Conservation (phyloP, 768 basidiomycete species). For the Phlebiopsis flavidoalba region DNA sequence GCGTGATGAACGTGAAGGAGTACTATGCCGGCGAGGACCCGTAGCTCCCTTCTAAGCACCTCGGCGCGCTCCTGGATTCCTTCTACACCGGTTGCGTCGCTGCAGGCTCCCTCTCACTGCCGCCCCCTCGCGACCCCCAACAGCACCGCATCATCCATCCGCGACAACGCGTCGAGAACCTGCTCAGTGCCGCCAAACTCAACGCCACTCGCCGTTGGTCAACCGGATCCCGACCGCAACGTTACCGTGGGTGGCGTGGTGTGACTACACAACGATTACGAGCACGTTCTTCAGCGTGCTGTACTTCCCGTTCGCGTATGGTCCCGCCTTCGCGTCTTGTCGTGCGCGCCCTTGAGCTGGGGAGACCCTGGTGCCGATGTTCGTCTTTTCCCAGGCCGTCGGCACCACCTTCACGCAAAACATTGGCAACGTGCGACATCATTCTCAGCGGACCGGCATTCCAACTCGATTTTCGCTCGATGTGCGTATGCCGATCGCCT, state of each 20-base stretch:
- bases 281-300: neutral
- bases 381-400: neutral
- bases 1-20: slow-evolving; percentile 18
- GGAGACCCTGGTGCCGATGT: neutral
- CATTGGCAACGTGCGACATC: neutral
- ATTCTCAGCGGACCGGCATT: neutral
- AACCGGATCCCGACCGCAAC: neutral
- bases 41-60: neutral
- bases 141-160: neutral
- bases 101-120: neutral
- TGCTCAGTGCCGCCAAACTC: neutral
- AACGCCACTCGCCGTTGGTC: neutral
- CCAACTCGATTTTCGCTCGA: neutral
- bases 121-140: neutral
- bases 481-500: neutral
- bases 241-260: neutral
- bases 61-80: neutral
- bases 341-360: neutral
- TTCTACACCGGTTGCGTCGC: neutral
- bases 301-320: neutral
- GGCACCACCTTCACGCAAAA: neutral
- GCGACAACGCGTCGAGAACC: neutral
- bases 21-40: slow-evolving; percentile 9
- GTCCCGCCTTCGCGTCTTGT: neutral
- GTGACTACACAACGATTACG: neutral